Conservation (phyloP, 2,329 filamentous ascomycete genomes). For the Claviceps monticola region DNA sequence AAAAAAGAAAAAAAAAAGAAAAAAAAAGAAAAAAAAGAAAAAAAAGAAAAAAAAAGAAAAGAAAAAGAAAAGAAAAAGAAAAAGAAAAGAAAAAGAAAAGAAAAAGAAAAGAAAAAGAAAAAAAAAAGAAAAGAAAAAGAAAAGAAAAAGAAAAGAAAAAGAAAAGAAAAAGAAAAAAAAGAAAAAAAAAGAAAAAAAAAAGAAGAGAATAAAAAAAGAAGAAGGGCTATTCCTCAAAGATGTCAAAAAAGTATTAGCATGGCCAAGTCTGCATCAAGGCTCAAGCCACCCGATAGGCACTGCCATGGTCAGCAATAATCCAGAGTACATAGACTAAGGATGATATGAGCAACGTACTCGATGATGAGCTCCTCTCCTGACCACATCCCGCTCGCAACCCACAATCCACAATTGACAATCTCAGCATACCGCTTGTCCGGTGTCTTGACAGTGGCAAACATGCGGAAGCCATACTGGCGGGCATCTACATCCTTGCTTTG, state of each 20-base stretch:
- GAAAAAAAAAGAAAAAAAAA: too few relatives aligned
- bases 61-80: background rate
- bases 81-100: too few relatives aligned
- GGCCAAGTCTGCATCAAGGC: background rate
- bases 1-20: too few relatives aligned
- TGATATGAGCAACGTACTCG: constrained; percentile 21
- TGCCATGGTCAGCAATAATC: background rate
- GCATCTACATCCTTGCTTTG: constrained; percentile 26
- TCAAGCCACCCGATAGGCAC: constrained; percentile 6
- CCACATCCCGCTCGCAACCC: constrained; percentile 35
- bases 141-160: too few relatives aligned
- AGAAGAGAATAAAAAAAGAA: too few relatives aligned
- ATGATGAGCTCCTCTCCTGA: constrained; percentile 31
- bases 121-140: too few relatives aligned
- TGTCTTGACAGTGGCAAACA: constrained; percentile 36
- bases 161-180: too few relatives aligned
- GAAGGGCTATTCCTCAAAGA: background rate
- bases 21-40: background rate
- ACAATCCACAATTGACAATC: constrained; percentile 34
- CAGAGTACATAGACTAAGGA: background rate
- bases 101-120: too few relatives aligned
- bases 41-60: too few relatives aligned
- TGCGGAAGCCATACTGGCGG: constrained; percentile 32
- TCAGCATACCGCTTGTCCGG: constrained; percentile 34
- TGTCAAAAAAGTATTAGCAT: background rate